These are phyloP conservation scores for Posidonia australis DNA, from an alignment of 106 monocot species.

Conservation along the genomic window DNA sequence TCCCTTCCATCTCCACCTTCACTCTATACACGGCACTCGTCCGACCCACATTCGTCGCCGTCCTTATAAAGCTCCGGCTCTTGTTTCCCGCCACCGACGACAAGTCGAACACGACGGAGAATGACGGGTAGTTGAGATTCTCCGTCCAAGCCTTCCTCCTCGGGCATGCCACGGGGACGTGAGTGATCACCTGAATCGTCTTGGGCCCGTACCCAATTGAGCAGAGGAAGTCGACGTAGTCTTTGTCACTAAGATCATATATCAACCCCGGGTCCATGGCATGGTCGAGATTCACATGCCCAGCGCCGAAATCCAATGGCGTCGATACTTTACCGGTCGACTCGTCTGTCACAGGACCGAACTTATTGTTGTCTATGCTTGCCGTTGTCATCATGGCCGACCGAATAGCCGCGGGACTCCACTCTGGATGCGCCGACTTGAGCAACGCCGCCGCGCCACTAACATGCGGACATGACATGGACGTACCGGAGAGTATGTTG, in stretches of 20 bases:
- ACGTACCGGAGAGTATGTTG: conserved; percentile 93
- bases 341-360: conserved; percentile 57
- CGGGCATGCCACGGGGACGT: conserved; percentile 51
- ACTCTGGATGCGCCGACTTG: conserved; percentile 68
- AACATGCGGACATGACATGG: conserved; percentile 93
- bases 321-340: conserved; percentile 40
- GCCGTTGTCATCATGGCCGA: conserved; percentile 96
- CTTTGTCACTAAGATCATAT: conserved; percentile 54
- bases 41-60: conserved; percentile 63
- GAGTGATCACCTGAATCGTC: conserved; percentile 68
- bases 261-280: conserved; percentile 90
- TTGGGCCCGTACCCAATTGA: conserved; percentile 55
- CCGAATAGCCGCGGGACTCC: conserved; percentile 79
- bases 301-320: conserved; percentile 67
- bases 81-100: conserved; percentile 4
- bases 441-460: conserved; percentile 88
- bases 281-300: conserved; percentile 46
- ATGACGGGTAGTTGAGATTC: conserved; percentile 84
- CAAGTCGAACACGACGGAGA: conserved; percentile 53
- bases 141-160: conserved; percentile 27
- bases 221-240: conserved; percentile 81
- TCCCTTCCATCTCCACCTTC: conserved; percentile 39
- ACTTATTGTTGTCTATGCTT: conserved; percentile 41
- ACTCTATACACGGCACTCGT: conserved; percentile 36
- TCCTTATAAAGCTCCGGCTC: conserved; percentile 53